These are phyloP conservation scores for Paramecium primaurelia DNA, from an alignment of 73 alveolate species.

Conservation along the genomic window DNA sequence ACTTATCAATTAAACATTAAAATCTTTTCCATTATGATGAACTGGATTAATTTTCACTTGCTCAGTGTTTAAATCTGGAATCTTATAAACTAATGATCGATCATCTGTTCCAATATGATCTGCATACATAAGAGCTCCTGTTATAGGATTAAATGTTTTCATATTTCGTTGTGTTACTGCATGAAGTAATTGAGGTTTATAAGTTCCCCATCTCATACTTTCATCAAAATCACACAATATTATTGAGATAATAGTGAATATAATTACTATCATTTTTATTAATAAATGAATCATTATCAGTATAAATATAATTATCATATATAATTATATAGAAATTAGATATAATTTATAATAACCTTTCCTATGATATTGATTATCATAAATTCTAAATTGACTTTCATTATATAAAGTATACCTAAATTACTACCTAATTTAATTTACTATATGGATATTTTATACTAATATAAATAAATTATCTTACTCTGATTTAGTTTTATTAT, in stretches of 20 bases:
- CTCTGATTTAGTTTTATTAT: too few species aligned
- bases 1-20: conserved; percentile 14
- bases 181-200: conserved; percentile 58
- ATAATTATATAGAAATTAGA: not conserved
- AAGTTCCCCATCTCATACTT: conserved; percentile 48
- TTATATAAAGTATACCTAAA: too few species aligned
- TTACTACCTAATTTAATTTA: too few species aligned
- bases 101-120: not conserved
- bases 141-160: conserved; percentile 43
- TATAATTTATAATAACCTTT: too few species aligned
- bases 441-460: too few species aligned
- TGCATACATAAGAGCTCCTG: conserved; percentile 24
- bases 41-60: not conserved
- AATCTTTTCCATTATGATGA: conserved; percentile 44
- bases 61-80: conserved; percentile 46
- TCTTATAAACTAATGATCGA: conserved; percentile 1
- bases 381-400: too few species aligned
- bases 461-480: too few species aligned
- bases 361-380: too few species aligned
- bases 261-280: not conserved
- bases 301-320: not conserved
- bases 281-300: not conserved
- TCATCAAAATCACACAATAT: not conserved
- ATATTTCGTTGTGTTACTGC: conserved; percentile 41
- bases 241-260: not conserved